A percentile compares a stretch with the other conserved stretches of the same genome.
These are phyloP conservation scores for Zizania latifolia DNA, from an alignment of 176 grass and related monocot genomes.

Conservation along the genomic window DNA sequence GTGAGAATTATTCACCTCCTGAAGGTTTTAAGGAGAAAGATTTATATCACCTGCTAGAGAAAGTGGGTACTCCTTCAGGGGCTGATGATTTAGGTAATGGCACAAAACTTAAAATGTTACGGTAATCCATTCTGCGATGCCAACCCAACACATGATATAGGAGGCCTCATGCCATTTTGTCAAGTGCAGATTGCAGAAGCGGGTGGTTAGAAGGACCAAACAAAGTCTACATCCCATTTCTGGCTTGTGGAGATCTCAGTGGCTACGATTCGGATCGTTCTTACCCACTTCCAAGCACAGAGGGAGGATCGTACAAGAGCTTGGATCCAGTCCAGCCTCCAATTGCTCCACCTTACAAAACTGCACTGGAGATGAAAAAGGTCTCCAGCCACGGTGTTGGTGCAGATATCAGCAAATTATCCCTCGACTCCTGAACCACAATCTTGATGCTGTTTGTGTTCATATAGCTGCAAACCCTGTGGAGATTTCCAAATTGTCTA, in stretches of 20 bases:
- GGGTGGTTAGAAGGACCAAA: slow-evolving; percentile 90
- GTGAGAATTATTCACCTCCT: slow-evolving; percentile 82
- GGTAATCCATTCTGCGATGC: not conserved
- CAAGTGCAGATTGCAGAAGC: slow-evolving; percentile 64
- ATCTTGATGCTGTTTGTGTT: not conserved
- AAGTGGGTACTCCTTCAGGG: slow-evolving; percentile 87
- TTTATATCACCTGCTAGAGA: slow-evolving; percentile 78
- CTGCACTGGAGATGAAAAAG: slow-evolving; percentile 67
- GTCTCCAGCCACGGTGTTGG: slow-evolving; percentile 36
- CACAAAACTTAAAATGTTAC: not conserved
- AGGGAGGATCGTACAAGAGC: slow-evolving; percentile 42
- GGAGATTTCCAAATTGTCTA: not conserved
- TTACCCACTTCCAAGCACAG: slow-evolving; percentile 53
- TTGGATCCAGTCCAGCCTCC: slow-evolving; percentile 83
- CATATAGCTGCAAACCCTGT: not conserved
- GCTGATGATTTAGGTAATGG: slow-evolving; percentile 33
- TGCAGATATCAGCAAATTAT: slow-evolving; percentile 23
- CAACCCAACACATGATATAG: not conserved
- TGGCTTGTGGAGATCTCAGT: slow-evolving; percentile 78
- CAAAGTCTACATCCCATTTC: slow-evolving; percentile 80
- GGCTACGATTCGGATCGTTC: slow-evolving; percentile 83
- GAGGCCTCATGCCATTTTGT: not conserved
- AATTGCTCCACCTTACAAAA: slow-evolving; percentile 81
- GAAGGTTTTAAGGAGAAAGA: slow-evolving; percentile 85
- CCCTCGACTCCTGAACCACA: slow-evolving; percentile 6